phyloP scores from a whole-genome alignment of 176 grass and related monocot species.

The Oryza coarctata region DNA sequence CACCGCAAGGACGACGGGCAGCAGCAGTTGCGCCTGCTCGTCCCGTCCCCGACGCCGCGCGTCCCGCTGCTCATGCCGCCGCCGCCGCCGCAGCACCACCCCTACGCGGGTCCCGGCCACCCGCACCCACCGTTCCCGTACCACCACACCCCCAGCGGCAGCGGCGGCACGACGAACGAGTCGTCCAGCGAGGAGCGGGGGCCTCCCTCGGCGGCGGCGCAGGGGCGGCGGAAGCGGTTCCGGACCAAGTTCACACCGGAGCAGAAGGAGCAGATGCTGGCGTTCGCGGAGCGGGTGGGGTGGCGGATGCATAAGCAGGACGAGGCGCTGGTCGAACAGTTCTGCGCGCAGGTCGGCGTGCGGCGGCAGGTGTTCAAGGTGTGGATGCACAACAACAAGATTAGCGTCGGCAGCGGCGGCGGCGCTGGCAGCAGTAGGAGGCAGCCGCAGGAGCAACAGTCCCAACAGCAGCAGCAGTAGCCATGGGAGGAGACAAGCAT shows the following conservation, averaged over 20 bases:
- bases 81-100: slow-evolving; percentile 29
- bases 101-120: not conserved
- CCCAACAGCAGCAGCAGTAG: slow-evolving; percentile 36
- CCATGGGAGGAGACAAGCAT: slow-evolving; percentile 36
- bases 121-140: slow-evolving; percentile 35
- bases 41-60: not conserved
- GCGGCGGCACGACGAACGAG: slow-evolving; percentile 64
- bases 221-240: slow-evolving; percentile 52
- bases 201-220: not conserved
- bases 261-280: slow-evolving; percentile 77
- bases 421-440: slow-evolving; percentile 23
- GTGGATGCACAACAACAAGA: slow-evolving; percentile 99
- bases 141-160: slow-evolving; percentile 50
- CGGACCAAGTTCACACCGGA: slow-evolving; percentile 68
- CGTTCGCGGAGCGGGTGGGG: slow-evolving; percentile 66
- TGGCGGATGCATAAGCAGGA: slow-evolving; percentile 75
- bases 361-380: slow-evolving; percentile 75
- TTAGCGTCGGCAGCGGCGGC: slow-evolving; percentile 15
- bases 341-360: slow-evolving; percentile 55
- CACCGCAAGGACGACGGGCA: slow-evolving; percentile 57
- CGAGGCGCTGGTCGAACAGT: slow-evolving; percentile 52
- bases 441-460: slow-evolving; percentile 32
- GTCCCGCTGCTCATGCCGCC: slow-evolving; percentile 27
- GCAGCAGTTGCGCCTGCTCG: slow-evolving; percentile 13
- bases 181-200: slow-evolving; percentile 64